phyloP scores from a whole-genome alignment of 768 basidiomycete genomes.

The Hypholoma sublateritium region DNA sequence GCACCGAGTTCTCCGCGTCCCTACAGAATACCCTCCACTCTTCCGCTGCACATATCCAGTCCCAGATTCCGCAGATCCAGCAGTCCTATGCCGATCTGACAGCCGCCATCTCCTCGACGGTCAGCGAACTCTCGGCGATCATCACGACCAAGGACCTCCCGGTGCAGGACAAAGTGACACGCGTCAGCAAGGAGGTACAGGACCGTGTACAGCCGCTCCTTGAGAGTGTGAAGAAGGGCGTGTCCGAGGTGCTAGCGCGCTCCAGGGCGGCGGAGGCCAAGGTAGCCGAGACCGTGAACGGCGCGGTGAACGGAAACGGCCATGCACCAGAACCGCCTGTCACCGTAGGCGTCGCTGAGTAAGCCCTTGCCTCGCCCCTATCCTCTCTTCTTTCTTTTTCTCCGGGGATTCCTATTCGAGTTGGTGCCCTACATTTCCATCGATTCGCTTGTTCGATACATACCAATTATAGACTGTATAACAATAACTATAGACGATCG shows the following conservation, averaged over 20 bases:
- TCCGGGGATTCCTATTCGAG: too few species aligned
- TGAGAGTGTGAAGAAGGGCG: constrained; percentile 44
- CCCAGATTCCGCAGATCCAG: constrained; percentile 58
- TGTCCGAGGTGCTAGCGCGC: constrained; percentile 36
- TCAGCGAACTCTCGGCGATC: constrained; percentile 54
- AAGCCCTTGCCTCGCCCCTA: background rate
- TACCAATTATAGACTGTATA: background rate
- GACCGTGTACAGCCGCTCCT: constrained; percentile 63
- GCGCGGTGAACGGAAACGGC: constrained; percentile 10
- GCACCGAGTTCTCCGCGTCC: constrained; percentile 46
- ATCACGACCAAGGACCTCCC: constrained; percentile 54
- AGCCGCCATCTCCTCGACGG: constrained; percentile 41
- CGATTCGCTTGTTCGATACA: background rate
- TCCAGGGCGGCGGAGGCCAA: background rate
- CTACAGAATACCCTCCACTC: constrained; percentile 36
- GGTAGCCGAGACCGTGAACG: background rate
- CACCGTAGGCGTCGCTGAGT: background rate
- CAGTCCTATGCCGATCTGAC: constrained; percentile 56
- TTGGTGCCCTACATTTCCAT: too few species aligned
- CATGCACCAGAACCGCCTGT: constrained; percentile 2
- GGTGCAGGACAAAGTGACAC: constrained; percentile 60
- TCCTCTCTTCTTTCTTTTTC: background rate
- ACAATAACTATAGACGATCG: background rate
- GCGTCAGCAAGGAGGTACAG: constrained; percentile 57
- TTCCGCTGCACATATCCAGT: constrained; percentile 36